phyloP scores from a whole-genome alignment of 306 rosid genomes.

The Rosa chinensis region DNA sequence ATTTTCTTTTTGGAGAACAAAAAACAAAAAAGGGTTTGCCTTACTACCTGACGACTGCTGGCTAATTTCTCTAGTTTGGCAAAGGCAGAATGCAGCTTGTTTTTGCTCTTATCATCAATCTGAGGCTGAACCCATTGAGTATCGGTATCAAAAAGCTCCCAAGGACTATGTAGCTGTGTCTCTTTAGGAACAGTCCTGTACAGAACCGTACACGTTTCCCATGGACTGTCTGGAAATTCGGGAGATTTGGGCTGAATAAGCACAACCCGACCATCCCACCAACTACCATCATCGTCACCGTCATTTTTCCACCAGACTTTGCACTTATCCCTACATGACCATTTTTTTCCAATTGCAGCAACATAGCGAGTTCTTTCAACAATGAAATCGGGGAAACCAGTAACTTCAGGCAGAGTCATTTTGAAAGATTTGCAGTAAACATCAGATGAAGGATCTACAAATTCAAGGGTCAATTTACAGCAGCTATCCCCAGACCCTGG shows the following conservation, averaged over 20 bases:
- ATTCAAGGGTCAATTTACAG: slow-evolving; percentile 86
- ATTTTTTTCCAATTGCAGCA: slow-evolving; percentile 74
- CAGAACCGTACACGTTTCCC: slow-evolving; percentile 79
- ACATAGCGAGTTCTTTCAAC: slow-evolving; percentile 82
- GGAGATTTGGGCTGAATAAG: slow-evolving; percentile 58
- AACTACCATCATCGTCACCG: slow-evolving; percentile 70
- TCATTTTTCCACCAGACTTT: slow-evolving; percentile 98
- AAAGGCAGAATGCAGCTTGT: slow-evolving; percentile 54
- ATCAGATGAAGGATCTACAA: slow-evolving; percentile 68
- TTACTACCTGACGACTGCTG: slow-evolving; percentile 60
- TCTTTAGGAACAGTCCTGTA: slow-evolving; percentile 74
- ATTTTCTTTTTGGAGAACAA: background rate
- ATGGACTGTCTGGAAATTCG: slow-evolving; percentile 88
- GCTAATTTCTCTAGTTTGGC: slow-evolving; percentile 57
- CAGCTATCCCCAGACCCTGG: slow-evolving; percentile 98
- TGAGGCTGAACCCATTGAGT: slow-evolving; percentile 78
- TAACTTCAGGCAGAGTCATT: slow-evolving; percentile 83
- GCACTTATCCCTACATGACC: slow-evolving; percentile 93
- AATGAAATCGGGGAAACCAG: slow-evolving; percentile 93
- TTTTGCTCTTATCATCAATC: slow-evolving; percentile 53
- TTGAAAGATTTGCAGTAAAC: slow-evolving; percentile 61
- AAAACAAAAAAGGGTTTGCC: background rate
- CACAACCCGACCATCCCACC: slow-evolving; percentile 92
- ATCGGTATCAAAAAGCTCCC: slow-evolving; percentile 88
- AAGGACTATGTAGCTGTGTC: slow-evolving; percentile 84